Evolutionary conservation across 768 basidiomycete genomes (phyloP).

Genomic region (Termitomyces heimii): DNA sequence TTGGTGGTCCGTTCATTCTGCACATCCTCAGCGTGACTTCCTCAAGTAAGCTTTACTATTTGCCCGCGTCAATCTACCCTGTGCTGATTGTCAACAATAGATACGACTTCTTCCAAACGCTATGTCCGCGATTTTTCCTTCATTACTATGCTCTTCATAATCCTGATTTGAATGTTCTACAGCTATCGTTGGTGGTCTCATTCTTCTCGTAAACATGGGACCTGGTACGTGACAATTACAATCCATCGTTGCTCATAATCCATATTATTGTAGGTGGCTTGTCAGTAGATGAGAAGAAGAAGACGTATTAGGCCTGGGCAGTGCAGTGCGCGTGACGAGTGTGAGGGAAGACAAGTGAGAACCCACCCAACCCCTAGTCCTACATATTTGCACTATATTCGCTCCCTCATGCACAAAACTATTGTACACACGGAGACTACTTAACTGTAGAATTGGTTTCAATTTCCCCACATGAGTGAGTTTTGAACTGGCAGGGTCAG

Average conservation of each 20-base stretch:
- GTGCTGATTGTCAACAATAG: conserved; percentile 32
- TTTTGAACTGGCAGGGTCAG: background rate
- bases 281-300: conserved; percentile 99
- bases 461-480: background rate
- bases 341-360: conserved; percentile 4
- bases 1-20: conserved; percentile 92
- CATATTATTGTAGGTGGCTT: conserved; percentile 61
- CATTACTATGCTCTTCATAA: background rate
- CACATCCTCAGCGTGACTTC: conserved; percentile 96
- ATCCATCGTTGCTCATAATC: conserved; percentile 1
- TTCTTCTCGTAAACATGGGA: conserved; percentile 97
- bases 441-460: background rate
- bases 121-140: conserved; percentile 41
- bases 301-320: conserved; percentile 56
- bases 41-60: conserved; percentile 65
- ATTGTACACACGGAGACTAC: conserved; percentile 8
- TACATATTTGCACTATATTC: conserved; percentile 16
- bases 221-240: conserved; percentile 53
- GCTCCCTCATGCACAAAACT: conserved; percentile 13
- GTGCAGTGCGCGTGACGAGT: background rate
- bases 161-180: conserved; percentile 5
- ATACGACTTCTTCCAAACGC: conserved; percentile 99
- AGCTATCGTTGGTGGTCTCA: conserved; percentile 94
- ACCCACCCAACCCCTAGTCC: conserved; percentile 2
- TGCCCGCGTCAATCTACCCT: background rate